Percentiles rank a stretch among this genome's conserved stretches.
These are phyloP conservation scores for Heliamphora exappendiculata DNA, from an alignment of 148 eudicot genomes.

Conservation along the genomic window DNA sequence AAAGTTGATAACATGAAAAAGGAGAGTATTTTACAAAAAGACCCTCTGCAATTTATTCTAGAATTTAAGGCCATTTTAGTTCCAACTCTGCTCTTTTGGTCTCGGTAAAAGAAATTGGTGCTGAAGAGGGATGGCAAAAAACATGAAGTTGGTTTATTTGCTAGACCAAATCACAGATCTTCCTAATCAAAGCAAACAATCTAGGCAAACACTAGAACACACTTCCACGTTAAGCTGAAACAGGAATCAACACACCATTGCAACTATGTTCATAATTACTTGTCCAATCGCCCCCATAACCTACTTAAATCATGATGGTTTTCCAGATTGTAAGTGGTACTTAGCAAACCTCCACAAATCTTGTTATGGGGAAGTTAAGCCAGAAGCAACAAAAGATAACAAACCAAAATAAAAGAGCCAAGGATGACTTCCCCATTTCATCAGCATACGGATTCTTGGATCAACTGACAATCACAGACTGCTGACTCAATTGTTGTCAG, in stretches of 20 bases:
- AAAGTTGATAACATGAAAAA: no score
- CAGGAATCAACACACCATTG: neutral
- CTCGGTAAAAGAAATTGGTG: neutral
- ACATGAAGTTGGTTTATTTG: neutral
- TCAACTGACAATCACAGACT: neutral
- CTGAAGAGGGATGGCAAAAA: neutral
- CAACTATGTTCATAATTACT: neutral
- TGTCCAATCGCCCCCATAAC: neutral
- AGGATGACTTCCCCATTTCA: slow-evolving; percentile 60
- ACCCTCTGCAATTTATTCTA: neutral
- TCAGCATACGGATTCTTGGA: slow-evolving; percentile 12
- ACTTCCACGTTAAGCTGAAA: neutral
- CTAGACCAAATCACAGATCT: neutral
- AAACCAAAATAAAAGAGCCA: slow-evolving; percentile 34
- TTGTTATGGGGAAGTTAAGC: neutral
- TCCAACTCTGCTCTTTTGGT: neutral
- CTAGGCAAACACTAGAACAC: neutral
- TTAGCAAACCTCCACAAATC: neutral
- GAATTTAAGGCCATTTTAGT: neutral
- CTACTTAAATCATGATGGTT: neutral
- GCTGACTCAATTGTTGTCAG: neutral
- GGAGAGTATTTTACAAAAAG: no score
- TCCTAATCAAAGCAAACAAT: neutral
- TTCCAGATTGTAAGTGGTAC: neutral
- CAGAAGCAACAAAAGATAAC: neutral